Conservation (phyloP, 148 eudicot genomes). For the Vaccinium myrtillus region DNA sequence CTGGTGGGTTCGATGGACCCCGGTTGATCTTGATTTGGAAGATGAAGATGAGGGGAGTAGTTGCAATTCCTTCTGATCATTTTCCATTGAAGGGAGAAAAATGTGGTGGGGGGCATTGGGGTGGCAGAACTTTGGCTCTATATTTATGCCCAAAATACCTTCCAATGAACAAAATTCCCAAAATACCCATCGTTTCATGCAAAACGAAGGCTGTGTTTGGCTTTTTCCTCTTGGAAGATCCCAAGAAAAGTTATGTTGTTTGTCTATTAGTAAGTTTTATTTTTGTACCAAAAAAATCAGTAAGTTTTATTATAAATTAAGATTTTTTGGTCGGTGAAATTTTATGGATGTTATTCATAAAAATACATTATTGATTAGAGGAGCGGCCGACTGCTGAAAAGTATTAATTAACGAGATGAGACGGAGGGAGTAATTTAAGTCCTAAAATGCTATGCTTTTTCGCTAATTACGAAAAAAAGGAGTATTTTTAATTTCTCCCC, state of each 20-base stretch:
- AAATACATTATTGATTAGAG: too few relatives aligned
- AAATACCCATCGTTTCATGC: neutral
- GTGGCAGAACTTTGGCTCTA: neutral
- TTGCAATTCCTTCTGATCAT: conserved; percentile 60
- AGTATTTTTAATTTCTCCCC: too few relatives aligned
- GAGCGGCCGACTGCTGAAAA: too few relatives aligned
- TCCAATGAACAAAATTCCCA: neutral
- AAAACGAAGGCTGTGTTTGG: neutral
- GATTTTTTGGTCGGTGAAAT: too few relatives aligned
- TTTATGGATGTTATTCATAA: too few relatives aligned
- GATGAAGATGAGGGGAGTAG: conserved; percentile 48
- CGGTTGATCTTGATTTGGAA: conserved; percentile 10
- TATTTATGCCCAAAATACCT: neutral
- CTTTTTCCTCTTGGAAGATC: neutral
- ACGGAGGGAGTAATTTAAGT: too few relatives aligned
- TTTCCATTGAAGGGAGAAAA: conserved; percentile 56
- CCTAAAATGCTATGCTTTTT: too few relatives aligned
- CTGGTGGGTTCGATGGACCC: neutral
- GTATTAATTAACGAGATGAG: too few relatives aligned
- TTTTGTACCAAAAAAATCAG: neutral
- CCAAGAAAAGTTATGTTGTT: neutral
- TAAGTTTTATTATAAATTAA: neutral
- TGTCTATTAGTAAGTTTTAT: neutral
- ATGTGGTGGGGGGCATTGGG: neutral
- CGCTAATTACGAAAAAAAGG: too few relatives aligned